phyloP scores from a whole-genome alignment of 2,329 filamentous ascomycete species.

The Aotearoamyces nothofagi region DNA sequence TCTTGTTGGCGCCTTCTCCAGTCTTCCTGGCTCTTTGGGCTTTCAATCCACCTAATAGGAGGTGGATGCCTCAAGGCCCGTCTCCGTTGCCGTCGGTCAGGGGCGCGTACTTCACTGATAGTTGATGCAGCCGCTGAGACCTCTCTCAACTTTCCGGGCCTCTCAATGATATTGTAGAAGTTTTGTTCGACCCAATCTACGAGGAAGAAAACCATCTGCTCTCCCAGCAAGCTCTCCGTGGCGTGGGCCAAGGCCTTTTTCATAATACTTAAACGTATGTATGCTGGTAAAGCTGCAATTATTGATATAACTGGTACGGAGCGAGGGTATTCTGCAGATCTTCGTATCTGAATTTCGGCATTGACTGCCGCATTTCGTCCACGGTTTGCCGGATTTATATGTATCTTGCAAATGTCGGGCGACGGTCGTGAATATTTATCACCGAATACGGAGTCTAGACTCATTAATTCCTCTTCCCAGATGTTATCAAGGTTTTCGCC shows the following conservation, averaged over 20 bases:
- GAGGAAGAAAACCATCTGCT: constrained; percentile 82
- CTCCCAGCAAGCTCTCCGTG: constrained; percentile 54
- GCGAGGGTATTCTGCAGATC: constrained; percentile 59
- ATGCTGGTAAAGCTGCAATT: constrained; percentile 61
- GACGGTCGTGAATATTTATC: constrained; percentile 50
- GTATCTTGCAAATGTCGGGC: constrained; percentile 52
- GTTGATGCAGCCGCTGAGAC: constrained; percentile 67
- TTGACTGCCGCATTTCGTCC: constrained; percentile 33
- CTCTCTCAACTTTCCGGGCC: constrained; percentile 70
- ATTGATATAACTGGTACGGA: constrained; percentile 55
- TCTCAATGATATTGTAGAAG: constrained; percentile 66
- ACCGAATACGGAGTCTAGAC: constrained; percentile 74
- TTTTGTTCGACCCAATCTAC: constrained; percentile 86
- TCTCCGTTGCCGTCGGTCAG: constrained; percentile 12
- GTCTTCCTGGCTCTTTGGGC: constrained; percentile 42
- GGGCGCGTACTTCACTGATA: constrained; percentile 30
- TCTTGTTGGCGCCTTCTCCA: constrained; percentile 57
- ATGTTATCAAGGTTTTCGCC: constrained; percentile 39
- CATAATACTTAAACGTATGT: constrained; percentile 82
- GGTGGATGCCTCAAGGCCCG: constrained; percentile 31
- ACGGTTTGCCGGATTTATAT: constrained; percentile 40
- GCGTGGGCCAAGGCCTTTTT: constrained; percentile 62
- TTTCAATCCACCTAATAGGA: constrained; percentile 48
- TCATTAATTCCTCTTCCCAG: constrained; percentile 78
- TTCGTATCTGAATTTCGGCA: constrained; percentile 50